phyloP scores from a whole-genome alignment of 768 basidiomycete genomes.

The Mycena venus region DNA sequence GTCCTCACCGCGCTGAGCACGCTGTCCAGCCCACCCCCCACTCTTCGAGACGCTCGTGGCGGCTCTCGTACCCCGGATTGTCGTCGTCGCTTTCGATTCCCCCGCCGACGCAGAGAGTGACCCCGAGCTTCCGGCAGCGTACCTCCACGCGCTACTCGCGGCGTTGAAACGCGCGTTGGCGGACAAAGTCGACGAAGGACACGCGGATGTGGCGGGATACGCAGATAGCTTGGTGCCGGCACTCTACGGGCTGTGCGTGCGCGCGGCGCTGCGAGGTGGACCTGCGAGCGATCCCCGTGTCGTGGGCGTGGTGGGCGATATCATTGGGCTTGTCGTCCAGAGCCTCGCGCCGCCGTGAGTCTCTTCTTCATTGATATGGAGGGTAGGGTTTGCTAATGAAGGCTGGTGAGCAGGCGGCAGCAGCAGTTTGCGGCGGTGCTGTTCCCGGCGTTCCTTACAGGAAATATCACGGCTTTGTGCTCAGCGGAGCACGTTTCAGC shows the following conservation, averaged over 20 bases:
- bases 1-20: constrained; percentile 76
- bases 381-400: constrained; percentile 10
- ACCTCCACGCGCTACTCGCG: constrained; percentile 85
- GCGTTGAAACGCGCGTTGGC: constrained; percentile 74
- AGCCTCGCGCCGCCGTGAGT: constrained; percentile 77
- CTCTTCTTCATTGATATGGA: neutral
- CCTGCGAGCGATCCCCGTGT: constrained; percentile 63
- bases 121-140: constrained; percentile 79
- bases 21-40: constrained; percentile 78
- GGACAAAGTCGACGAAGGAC: constrained; percentile 59
- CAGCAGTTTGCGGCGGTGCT: constrained; percentile 64
- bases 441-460: constrained; percentile 69
- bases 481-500: constrained; percentile 57
- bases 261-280: constrained; percentile 52
- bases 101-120: constrained; percentile 43
- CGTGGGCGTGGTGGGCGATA: constrained; percentile 71
- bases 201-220: constrained; percentile 86
- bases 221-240: constrained; percentile 81
- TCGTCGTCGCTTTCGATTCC: constrained; percentile 39
- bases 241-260: constrained; percentile 74
- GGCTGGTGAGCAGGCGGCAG: constrained; percentile 67
- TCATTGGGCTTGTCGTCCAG: constrained; percentile 78
- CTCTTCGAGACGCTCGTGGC: constrained; percentile 90
- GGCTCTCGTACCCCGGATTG: constrained; percentile 81
- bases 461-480: constrained; percentile 52